phyloP scores from a whole-genome alignment of 2,329 filamentous ascomycete genomes.

The Cladosporium sp. region DNA sequence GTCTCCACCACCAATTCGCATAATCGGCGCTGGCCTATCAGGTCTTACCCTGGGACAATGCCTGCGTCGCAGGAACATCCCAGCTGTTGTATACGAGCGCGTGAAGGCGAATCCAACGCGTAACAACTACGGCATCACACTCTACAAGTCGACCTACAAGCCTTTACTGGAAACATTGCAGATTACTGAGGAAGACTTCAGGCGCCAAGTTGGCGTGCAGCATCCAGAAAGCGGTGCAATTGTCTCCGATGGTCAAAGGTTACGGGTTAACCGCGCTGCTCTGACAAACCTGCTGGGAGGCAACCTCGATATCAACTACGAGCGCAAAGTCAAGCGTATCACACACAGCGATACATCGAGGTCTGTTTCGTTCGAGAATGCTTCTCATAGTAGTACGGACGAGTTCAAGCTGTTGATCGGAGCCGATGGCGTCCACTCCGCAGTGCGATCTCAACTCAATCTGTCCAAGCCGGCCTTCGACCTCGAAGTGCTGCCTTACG shows the following conservation, averaged over 20 bases:
- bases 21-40: slow-evolving; percentile 49
- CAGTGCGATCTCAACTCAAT: neutral
- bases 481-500: slow-evolving; percentile 39
- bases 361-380: slow-evolving; percentile 13
- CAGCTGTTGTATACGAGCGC: slow-evolving; percentile 38
- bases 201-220: slow-evolving; percentile 33
- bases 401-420: slow-evolving; percentile 34
- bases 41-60: slow-evolving; percentile 44
- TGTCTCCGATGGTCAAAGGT: slow-evolving; percentile 21
- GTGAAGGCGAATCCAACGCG: slow-evolving; percentile 24
- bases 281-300: slow-evolving; percentile 40
- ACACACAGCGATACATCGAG: slow-evolving; percentile 7
- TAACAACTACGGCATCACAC: slow-evolving; percentile 42
- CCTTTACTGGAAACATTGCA: slow-evolving; percentile 37
- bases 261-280: slow-evolving; percentile 40
- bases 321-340: slow-evolving; percentile 27
- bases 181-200: slow-evolving; percentile 37
- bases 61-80: slow-evolving; percentile 37
- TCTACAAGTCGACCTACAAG: slow-evolving; percentile 36
- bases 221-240: slow-evolving; percentile 25
- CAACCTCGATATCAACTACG: slow-evolving; percentile 40
- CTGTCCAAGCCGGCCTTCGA: slow-evolving; percentile 9
- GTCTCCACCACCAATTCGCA: slow-evolving; percentile 39
- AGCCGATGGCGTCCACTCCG: slow-evolving; percentile 43
- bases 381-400: neutral